These are phyloP conservation scores for Botrytis medusae DNA, from an alignment of 2,329 filamentous ascomycete species.

Conservation along the genomic window DNA sequence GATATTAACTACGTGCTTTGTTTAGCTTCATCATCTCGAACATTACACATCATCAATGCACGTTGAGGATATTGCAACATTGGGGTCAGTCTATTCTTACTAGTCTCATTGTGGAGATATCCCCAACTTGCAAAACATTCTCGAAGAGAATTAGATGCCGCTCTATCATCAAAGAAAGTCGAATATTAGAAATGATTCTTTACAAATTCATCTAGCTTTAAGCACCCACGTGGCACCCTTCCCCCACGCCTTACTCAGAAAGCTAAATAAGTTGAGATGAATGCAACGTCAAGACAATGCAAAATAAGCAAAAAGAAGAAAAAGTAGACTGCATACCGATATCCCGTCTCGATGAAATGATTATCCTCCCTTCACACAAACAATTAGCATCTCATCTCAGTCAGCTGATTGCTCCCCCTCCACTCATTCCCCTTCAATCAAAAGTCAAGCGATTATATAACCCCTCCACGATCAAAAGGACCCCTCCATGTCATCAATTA, in stretches of 20 bases:
- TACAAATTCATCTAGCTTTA: conserved; percentile 17
- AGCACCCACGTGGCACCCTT: background rate
- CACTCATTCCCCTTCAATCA: conserved; percentile 3
- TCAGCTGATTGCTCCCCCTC: background rate
- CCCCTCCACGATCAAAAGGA: background rate
- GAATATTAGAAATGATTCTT: conserved; percentile 23
- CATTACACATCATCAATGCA: background rate
- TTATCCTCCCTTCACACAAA: conserved; percentile 37
- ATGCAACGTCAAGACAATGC: conserved; percentile 10
- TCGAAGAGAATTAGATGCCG: conserved; percentile 32
- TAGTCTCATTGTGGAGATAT: conserved; percentile 43
- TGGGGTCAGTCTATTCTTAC: conserved; percentile 29
- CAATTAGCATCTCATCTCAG: conserved; percentile 2
- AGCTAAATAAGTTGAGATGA: conserved; percentile 10
- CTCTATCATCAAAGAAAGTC: conserved; percentile 21
- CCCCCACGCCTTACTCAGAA: conserved; percentile 11
- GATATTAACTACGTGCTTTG: conserved; percentile 45
- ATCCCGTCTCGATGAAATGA: conserved; percentile 42
- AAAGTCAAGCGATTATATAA: background rate
- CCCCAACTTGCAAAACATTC: conserved; percentile 38
- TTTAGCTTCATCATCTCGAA: conserved; percentile 12
- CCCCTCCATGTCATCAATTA: conserved; percentile 18
- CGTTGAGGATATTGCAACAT: background rate
- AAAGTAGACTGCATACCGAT: conserved; percentile 29
- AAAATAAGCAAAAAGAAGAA: background rate